These are phyloP conservation scores for Meira miltonrushii DNA, from an alignment of 1,284 basidiomycete genomes.

Conservation along the genomic window DNA sequence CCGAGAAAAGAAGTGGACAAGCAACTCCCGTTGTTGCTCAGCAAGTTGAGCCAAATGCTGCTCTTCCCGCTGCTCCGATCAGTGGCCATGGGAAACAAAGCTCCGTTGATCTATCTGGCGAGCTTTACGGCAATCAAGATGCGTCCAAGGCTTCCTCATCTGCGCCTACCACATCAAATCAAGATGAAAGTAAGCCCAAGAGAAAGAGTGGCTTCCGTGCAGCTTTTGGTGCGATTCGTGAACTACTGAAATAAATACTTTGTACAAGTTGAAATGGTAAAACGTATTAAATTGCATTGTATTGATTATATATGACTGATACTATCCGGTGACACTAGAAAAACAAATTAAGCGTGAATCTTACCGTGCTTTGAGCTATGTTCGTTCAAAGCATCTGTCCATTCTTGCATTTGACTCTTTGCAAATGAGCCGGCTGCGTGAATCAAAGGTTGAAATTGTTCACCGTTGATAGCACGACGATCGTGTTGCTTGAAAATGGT, in stretches of 20 bases:
- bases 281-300: no score
- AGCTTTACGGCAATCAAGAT: constrained; percentile 1
- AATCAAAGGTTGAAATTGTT: constrained; percentile 22
- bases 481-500: constrained; percentile 10
- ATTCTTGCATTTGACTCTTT: constrained; percentile 16
- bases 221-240: constrained; percentile 15
- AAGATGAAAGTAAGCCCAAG: background rate
- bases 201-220: constrained; percentile 9
- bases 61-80: constrained; percentile 1
- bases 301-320: background rate
- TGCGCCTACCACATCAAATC: background rate
- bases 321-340: background rate
- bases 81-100: background rate
- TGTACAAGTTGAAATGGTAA: background rate
- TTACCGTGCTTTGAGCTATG: constrained; percentile 2
- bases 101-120: constrained; percentile 11
- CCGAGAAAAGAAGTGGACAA: background rate
- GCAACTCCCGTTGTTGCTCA: background rate
- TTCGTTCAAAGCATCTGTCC: constrained; percentile 7
- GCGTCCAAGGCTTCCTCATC: background rate
- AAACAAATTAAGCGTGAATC: background rate
- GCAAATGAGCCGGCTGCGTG: constrained; percentile 26
- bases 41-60: background rate
- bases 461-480: constrained; percentile 1
- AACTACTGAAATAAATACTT: constrained; percentile 5